phyloP scores from a whole-genome alignment of 2,329 filamentous ascomycete species.

The Fonsecaea erecta region DNA sequence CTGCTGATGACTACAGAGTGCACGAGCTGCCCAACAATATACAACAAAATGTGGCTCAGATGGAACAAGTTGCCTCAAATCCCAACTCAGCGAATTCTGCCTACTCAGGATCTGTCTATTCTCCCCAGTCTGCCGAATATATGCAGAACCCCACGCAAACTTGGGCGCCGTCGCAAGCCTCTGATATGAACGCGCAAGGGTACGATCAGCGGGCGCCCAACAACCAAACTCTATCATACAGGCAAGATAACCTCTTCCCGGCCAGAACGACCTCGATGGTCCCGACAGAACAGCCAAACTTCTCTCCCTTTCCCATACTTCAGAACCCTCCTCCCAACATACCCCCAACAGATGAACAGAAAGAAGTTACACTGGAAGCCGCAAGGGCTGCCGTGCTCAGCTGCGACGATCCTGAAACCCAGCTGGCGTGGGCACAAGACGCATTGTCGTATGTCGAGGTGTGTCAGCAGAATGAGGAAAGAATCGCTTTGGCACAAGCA shows the following conservation, averaged over 20 bases:
- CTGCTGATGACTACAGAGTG: conserved; percentile 82
- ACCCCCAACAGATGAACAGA: conserved; percentile 90
- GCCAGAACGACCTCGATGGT: conserved; percentile 57
- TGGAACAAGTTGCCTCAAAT: conserved; percentile 65
- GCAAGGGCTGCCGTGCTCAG: conserved; percentile 82
- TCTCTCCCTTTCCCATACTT: conserved; percentile 90
- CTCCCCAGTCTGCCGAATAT: conserved; percentile 29
- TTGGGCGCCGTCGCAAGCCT: conserved; percentile 16
- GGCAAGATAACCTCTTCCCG: conserved; percentile 49
- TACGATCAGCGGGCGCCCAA: conserved; percentile 31
- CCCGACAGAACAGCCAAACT: conserved; percentile 67
- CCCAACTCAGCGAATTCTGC: conserved; percentile 28
- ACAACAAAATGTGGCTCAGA: conserved; percentile 87
- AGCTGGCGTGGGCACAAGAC: conserved; percentile 95
- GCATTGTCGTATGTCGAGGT: conserved; percentile 87
- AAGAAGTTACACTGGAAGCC: conserved; percentile 85
- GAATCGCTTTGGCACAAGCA: conserved; percentile 63
- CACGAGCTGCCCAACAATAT: conserved; percentile 75
- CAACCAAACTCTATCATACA: conserved; percentile 23
- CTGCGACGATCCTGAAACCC: conserved; percentile 93
- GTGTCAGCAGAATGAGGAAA: conserved; percentile 73
- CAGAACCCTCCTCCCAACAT: conserved; percentile 80
- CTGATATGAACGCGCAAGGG: conserved; percentile 45
- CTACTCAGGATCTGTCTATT: conserved; percentile 31
- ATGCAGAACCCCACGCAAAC: conserved; percentile 13